Conservation (phyloP, 345 rosid genomes). For the Tarenaya hassleriana region DNA sequence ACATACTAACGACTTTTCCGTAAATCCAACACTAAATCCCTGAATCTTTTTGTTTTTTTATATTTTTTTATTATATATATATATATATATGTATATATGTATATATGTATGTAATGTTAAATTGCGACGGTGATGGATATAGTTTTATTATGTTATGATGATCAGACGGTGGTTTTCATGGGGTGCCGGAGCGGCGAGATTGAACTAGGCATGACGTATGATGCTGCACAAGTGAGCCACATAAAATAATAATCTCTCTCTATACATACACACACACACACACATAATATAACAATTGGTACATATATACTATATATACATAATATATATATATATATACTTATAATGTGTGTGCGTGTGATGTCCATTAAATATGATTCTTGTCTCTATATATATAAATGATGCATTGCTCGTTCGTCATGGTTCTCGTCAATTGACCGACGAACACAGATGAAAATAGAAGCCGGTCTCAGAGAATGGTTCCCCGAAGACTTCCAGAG, state of each 20-base stretch:
- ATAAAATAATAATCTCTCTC: background rate
- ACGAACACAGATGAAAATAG: too few species aligned
- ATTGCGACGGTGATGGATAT: too few species aligned
- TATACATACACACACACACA: too few species aligned
- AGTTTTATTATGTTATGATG: background rate
- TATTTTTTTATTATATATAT: background rate
- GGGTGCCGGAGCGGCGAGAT: conserved; percentile 80
- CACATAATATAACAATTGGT: background rate
- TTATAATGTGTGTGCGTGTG: too few species aligned
- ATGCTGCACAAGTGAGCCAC: conserved; percentile 35
- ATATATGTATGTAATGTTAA: too few species aligned
- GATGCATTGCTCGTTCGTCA: background rate
- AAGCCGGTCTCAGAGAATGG: too few species aligned
- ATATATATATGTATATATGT: background rate
- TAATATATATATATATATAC: background rate
- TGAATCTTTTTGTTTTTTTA: background rate
- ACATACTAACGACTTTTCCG: too few species aligned
- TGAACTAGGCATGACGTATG: conserved; percentile 63
- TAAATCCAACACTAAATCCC: background rate
- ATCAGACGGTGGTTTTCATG: conserved; percentile 71
- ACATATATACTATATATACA: too few species aligned
- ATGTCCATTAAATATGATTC: background rate
- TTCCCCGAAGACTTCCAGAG: conserved; percentile 49
- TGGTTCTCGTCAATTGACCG: too few species aligned
- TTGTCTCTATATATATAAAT: background rate